Conservation (phyloP, 2,329 filamentous ascomycete species). For the Fusarium equiseti region DNA sequence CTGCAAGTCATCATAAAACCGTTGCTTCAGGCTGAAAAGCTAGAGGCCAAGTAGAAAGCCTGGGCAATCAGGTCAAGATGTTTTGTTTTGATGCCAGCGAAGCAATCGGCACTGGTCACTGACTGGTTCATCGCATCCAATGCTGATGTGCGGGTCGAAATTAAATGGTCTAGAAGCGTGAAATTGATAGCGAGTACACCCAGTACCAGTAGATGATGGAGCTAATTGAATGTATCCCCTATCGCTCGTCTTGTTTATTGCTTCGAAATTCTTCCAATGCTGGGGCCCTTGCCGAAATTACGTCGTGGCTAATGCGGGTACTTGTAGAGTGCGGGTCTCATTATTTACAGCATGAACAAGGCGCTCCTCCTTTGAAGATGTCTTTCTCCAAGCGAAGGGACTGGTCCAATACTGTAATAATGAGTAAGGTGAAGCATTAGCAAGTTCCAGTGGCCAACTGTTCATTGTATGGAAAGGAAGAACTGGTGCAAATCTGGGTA, state of each 20-base stretch:
- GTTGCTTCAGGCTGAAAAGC: not conserved
- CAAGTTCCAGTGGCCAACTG: constrained; percentile 31
- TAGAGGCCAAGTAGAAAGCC: not conserved
- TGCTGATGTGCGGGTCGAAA: constrained; percentile 25
- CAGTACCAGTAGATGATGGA: not conserved
- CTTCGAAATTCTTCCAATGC: constrained; percentile 30
- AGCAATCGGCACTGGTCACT: constrained; percentile 21
- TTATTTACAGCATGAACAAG: constrained; percentile 40
- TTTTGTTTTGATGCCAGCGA: constrained; percentile 36
- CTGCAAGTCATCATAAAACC: not conserved
- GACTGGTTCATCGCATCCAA: constrained; percentile 4
- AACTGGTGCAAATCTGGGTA: constrained; percentile 11
- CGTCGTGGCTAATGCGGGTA: constrained; percentile 45
- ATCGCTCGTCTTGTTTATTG: constrained; percentile 20
- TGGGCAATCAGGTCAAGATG: not conserved
- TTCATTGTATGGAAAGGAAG: constrained; percentile 16
- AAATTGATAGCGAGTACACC: constrained; percentile 3
- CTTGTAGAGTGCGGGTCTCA: constrained; percentile 45
- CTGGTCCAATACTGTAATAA: not conserved
- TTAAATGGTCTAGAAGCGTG: constrained; percentile 20
- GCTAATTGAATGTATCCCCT: constrained; percentile 11
- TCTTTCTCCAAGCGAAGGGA: not conserved
- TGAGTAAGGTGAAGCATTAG: constrained; percentile 12
- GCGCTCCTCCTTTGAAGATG: constrained; percentile 15
- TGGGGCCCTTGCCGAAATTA: constrained; percentile 46